Percentiles rank a stretch among this genome's conserved stretches.
Conservation (phyloP, 345 rosid genomes). For the Cardamine chenopodiifolia region DNA sequence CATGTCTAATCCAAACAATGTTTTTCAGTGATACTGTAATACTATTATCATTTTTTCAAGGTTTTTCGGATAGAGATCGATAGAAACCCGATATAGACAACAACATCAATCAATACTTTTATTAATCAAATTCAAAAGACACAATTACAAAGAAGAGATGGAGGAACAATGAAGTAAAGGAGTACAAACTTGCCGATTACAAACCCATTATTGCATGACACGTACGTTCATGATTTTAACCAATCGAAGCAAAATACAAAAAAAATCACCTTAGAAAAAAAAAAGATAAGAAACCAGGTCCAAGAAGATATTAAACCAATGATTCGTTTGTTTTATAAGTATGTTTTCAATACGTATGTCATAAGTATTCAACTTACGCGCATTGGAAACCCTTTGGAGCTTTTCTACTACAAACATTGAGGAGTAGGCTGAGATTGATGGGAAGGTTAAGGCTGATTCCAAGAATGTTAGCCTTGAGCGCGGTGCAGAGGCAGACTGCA, state of each 20-base stretch:
- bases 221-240: conserved; percentile 12
- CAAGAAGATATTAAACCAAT: background rate
- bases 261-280: background rate
- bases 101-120: conserved; percentile 12
- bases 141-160: conserved; percentile 10
- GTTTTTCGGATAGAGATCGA: background rate
- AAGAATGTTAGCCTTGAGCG: conserved; percentile 45
- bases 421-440: conserved; percentile 45
- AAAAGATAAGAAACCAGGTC: background rate
- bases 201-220: conserved; percentile 22
- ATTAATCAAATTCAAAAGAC: conserved; percentile 7
- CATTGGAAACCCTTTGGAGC: conserved; percentile 46
- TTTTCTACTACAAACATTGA: conserved; percentile 44
- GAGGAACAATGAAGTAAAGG: conserved; percentile 4
- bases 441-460: conserved; percentile 55
- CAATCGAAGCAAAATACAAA: background rate
- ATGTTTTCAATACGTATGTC: background rate
- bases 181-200: conserved; percentile 24
- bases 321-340: background rate
- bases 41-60: background rate
- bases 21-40: background rate
- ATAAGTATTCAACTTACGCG: conserved; percentile 25
- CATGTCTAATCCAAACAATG: background rate
- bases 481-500: conserved; percentile 59
- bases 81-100: background rate